These are phyloP conservation scores for Aspergillus felis DNA, from an alignment of 2,329 filamentous ascomycete species.

Conservation along the genomic window DNA sequence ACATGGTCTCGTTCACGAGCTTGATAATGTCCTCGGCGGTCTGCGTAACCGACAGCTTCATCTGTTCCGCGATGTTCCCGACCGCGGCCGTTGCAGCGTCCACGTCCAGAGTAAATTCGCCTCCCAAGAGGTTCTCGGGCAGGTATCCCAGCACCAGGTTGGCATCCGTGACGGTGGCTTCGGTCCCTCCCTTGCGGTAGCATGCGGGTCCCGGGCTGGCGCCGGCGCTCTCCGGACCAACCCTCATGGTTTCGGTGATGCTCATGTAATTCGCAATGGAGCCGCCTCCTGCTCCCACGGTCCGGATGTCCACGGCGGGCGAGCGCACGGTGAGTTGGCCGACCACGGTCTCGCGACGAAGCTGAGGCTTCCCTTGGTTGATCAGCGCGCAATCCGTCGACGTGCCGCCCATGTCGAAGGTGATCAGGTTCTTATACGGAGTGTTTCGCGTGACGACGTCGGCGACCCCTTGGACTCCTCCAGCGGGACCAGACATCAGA, in stretches of 20 bases:
- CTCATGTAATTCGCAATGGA: conserved; percentile 48
- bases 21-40: conserved; percentile 49
- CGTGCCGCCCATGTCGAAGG: conserved; percentile 51
- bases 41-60: conserved; percentile 41
- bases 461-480: conserved; percentile 47
- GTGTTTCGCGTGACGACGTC: conserved; percentile 46
- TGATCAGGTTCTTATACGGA: conserved; percentile 47
- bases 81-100: conserved; percentile 42
- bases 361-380: conserved; percentile 40
- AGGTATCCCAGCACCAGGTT: conserved; percentile 48
- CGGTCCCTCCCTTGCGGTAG: conserved; percentile 46
- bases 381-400: conserved; percentile 49
- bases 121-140: conserved; percentile 45
- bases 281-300: conserved; percentile 49
- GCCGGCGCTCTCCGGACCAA: conserved; percentile 50
- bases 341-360: conserved; percentile 46
- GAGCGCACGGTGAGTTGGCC: conserved; percentile 44
- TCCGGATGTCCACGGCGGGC: conserved; percentile 48
- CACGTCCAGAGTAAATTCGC: conserved; percentile 44
- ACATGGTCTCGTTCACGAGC: conserved; percentile 50
- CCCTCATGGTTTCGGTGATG: conserved; percentile 47
- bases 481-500: conserved; percentile 49
- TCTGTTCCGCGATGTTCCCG: conserved; percentile 42
- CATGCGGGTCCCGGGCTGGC: conserved; percentile 48
- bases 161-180: conserved; percentile 49